phyloP scores from a whole-genome alignment of 768 basidiomycete genomes.

The Hirschioporus abietinus region DNA sequence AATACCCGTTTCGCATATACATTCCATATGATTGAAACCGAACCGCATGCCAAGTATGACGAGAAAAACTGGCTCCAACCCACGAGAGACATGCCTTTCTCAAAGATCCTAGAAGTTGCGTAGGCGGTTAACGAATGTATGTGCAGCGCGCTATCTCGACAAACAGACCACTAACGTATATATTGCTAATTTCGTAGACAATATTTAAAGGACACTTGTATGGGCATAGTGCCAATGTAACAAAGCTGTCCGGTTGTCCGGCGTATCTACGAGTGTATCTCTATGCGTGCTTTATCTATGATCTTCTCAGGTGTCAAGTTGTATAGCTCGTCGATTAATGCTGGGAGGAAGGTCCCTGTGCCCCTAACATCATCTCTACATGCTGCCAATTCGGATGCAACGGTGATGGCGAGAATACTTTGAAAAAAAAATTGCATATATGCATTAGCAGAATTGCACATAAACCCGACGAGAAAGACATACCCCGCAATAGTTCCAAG shows the following conservation, averaged over 20 bases:
- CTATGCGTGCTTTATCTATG: conserved; percentile 23
- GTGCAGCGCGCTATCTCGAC: not conserved
- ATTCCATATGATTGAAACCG: conserved; percentile 89
- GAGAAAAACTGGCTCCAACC: conserved; percentile 96
- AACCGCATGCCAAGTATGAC: conserved; percentile 69
- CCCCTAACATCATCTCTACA: conserved; percentile 47
- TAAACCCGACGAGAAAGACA: conserved; percentile 17
- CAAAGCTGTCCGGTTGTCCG: not conserved
- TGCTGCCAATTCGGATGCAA: conserved; percentile 59
- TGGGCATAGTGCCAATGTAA: not conserved
- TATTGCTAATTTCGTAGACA: not conserved
- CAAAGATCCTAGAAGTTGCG: conserved; percentile 39
- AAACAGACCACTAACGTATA: not conserved
- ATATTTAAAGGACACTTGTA: not conserved
- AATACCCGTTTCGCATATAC: conserved; percentile 91
- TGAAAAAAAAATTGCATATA: not conserved
- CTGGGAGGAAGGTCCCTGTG: conserved; percentile 59
- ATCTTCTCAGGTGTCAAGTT: conserved; percentile 35
- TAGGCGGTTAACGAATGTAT: not conserved
- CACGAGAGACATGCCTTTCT: conserved; percentile 77
- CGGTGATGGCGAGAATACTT: conserved; percentile 50
- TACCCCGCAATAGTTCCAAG: conserved; percentile 74
- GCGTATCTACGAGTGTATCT: conserved; percentile 14
- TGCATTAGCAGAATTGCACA: not conserved
- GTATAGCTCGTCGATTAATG: conserved; percentile 59